Base-by-base conservation (phyloP, 2,329 filamentous ascomycete species). In the Plenodomus tracheiphilus region DNA sequence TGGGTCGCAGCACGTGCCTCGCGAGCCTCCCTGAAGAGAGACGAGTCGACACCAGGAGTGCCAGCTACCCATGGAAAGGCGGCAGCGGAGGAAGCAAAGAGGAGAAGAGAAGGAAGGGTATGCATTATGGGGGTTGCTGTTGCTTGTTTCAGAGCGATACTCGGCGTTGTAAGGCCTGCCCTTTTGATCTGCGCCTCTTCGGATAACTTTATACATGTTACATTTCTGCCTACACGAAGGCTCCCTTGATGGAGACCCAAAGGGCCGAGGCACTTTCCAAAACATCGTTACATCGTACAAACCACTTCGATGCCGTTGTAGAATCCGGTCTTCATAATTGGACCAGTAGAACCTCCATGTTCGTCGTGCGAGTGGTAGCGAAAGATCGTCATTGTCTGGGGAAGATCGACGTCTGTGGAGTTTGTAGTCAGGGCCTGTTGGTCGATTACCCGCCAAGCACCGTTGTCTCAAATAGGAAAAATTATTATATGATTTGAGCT, bases 1-100 rank as follows among this genome's bases (percentile, higher is more conserved):
- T 55, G 47, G 4, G 28, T 32, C 11, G 11, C 28, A 32, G 9
- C 28, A 15, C 28, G 28, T 32, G 28, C 28, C 15, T 35, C 20
- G 21, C 49, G 56, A 34, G 47, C 43, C 15, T 53, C 30, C 7
- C 39, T 39, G 19, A 60, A 47, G 8, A 61, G 32, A 10, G 53
- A 48, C 15, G 56, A 54, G 41, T 61, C 56, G 16, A 63, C 58
- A 38, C 58, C 58, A 32, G 58, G 51, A 18, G 56, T 51, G 18
- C 43, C 47, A 17, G 53, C 54, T 22, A 63, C 54, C 60, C 60
- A 63, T 30, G 53, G 53, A 41, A 56, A 63, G 38, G 54, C 53
- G 37, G 53, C 46, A n/a, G 51, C 49, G 10, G 45, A 44, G 15
- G 58, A 49, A 19, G 52, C 56, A 15, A 55, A 55, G 18, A 62